Percentiles rank a stretch among this genome's conserved stretches.
phyloP scores from a whole-genome alignment of 2,329 filamentous ascomycete species.

The Zasmidium angulare region DNA sequence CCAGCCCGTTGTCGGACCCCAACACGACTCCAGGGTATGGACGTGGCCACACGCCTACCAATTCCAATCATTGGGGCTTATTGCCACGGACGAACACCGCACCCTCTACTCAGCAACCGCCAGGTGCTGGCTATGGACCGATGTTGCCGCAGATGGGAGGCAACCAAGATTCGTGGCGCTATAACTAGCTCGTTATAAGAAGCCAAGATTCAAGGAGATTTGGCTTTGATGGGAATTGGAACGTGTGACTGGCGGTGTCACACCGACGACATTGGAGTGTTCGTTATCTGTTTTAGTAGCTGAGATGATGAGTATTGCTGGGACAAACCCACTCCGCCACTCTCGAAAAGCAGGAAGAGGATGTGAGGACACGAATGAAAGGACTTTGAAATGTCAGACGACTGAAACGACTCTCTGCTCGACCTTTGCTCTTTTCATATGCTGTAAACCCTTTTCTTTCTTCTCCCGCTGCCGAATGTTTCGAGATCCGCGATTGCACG shows the following conservation, averaged over 20 bases:
- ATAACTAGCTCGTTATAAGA: constrained; percentile 30
- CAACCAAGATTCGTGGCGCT: constrained; percentile 29
- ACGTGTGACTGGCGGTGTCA: neutral
- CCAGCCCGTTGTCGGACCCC: constrained; percentile 33
- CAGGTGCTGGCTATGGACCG: constrained; percentile 24
- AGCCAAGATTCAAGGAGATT: neutral
- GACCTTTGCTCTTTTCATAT: no score
- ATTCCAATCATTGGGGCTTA: constrained; percentile 18
- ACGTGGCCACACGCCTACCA: constrained; percentile 21
- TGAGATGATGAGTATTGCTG: neutral
- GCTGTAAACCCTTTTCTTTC: no score
- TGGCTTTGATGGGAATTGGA: neutral
- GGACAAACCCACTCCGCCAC: neutral
- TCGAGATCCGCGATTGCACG: no score
- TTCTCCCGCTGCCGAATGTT: no score
- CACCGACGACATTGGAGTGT: neutral
- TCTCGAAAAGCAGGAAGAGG: neutral
- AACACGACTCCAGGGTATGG: constrained; percentile 27
- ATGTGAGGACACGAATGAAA: neutral
- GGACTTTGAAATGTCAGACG: neutral
- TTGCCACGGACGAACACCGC: constrained; percentile 20
- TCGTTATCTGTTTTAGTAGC: neutral
- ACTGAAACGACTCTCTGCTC: neutral
- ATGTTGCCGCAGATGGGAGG: constrained; percentile 33
- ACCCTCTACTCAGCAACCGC: constrained; percentile 7